Percentiles rank a stretch among this genome's conserved stretches.
Conservation (phyloP, 2,329 filamentous ascomycete species). For the Aspergillus sp. region DNA sequence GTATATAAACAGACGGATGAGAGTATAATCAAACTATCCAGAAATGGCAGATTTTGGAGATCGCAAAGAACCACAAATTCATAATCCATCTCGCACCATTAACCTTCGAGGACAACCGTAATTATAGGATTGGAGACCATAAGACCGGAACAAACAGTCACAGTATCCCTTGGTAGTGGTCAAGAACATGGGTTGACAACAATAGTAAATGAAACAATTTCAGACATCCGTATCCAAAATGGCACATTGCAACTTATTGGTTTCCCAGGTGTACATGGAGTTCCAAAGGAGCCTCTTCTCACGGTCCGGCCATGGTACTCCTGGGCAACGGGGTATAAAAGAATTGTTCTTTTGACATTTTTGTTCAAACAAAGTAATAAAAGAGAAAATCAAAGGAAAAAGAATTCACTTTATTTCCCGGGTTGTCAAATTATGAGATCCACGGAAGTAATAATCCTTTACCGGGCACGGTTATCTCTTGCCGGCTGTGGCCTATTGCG, state of each 20-base stretch:
- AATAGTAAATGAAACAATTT: conserved; percentile 1
- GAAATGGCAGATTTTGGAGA: conserved; percentile 9
- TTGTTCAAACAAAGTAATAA: background rate
- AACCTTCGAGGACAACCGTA: background rate
- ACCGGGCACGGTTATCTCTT: conserved; percentile 34
- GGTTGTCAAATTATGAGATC: conserved; percentile 3
- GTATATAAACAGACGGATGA: conserved; percentile 6
- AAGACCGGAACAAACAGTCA: background rate
- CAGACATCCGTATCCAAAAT: conserved; percentile 14
- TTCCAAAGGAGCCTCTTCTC: conserved; percentile 7
- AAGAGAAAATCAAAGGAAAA: conserved; percentile 1
- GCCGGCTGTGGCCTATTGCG: conserved; percentile 35
- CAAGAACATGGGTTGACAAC: no score
- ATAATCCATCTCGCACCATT: conserved; percentile 14
- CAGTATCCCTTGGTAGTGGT: no score
- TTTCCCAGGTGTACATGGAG: background rate
- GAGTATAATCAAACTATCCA: conserved; percentile 8
- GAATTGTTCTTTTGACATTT: background rate
- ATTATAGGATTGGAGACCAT: background rate
- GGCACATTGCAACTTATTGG: conserved; percentile 8
- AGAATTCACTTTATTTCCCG: conserved; percentile 4
- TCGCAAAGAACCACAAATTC: conserved; percentile 25
- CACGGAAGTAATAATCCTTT: conserved; percentile 11
- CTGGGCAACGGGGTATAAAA: background rate
- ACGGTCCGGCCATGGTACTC: conserved; percentile 7